Base-by-base conservation (phyloP, 345 rosid species). In the Citrus inodora region DNA sequence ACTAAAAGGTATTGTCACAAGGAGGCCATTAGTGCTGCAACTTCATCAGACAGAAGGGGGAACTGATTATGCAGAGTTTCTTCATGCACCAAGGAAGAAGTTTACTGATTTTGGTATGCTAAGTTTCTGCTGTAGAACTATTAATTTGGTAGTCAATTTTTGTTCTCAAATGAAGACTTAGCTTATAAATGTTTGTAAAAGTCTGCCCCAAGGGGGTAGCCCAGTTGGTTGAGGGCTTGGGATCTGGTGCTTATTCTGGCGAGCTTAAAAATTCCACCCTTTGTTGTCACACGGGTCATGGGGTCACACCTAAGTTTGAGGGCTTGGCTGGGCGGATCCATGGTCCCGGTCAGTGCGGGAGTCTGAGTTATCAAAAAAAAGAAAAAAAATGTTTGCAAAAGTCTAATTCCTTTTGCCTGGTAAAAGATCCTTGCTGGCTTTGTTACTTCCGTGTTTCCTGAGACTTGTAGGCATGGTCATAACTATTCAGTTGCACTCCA, bases 21-120 rank as follows among this genome's bases (percentile, higher is more conserved):
- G 99, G 83, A 92, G 99, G 85, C 99, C 99, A 33, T 80, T 96
- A 90, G 99, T 94, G 67, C 83, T 94, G 87, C 99, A 96, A 82
- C 98, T 96, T 84, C 99, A 96, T 76, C 92, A 96, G 87, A 88
- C 89, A 4, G 97, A 91, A 38, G 86, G 80, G 40, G 98, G 94
- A 32, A 22, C 92, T 25, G 99, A 97, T 22, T 93, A 97, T 77
- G 98, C 97, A 2, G 99, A 94, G 86, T 96, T 96, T 88, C 99
- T 96, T 81, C 99, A 96, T 85, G 88, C 92, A n/a, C 97, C 98
- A 17, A 94, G 78, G 84, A 93, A 82, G 95, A 97, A 30, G 86
- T 82, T 83, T 40, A 64, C 91, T 78, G 98, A 97, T 87, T 97
- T 94, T 76, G 94, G 98, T 96, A 92, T 63, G 88, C 78, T 65